Evolutionary conservation across 768 basidiomycete genomes (phyloP).

Genomic region (Agrocybe praecox): DNA sequence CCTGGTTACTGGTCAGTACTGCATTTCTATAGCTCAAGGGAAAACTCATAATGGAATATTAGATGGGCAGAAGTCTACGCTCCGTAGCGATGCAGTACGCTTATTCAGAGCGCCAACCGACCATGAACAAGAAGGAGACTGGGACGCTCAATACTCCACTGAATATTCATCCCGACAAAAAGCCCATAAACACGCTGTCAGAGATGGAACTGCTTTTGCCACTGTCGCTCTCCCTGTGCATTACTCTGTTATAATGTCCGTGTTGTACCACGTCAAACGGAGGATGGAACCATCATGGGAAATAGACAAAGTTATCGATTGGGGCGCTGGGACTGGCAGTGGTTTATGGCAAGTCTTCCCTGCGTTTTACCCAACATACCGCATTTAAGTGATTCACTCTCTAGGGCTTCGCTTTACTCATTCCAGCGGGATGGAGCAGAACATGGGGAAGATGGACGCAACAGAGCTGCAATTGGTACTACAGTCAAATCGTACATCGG

Average conservation of each 20-base stretch:
- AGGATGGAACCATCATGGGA: constrained; percentile 67
- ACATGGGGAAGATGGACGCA: constrained; percentile 26
- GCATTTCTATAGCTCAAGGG: constrained; percentile 3
- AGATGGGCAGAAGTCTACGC: constrained; percentile 65
- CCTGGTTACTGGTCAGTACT: constrained; percentile 62
- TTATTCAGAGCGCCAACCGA: constrained; percentile 51
- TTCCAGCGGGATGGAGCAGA: constrained; percentile 49
- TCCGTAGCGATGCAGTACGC: constrained; percentile 73
- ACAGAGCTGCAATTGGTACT: constrained; percentile 46
- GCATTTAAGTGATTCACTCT: constrained; percentile 9
- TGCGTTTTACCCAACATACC: not conserved
- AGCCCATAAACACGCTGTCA: constrained; percentile 56
- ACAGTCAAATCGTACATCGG: constrained; percentile 66
- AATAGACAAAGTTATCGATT: constrained; percentile 71
- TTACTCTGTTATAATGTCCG: constrained; percentile 79
- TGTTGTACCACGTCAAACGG: constrained; percentile 65
- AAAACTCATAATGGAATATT: constrained; percentile 5
- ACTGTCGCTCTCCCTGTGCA: constrained; percentile 85
- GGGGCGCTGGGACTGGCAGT: constrained; percentile 83
- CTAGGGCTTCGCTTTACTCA: constrained; percentile 67
- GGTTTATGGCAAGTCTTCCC: constrained; percentile 69
- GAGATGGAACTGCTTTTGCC: constrained; percentile 85
- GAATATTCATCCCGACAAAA: constrained; percentile 65
- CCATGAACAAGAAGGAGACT: constrained; percentile 35
- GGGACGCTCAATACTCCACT: constrained; percentile 58